Percentiles rank a stretch among this genome's conserved stretches.
Evolutionary conservation across 2,329 filamentous ascomycete species (phyloP).

Genomic region (Mycogone perniciosa): DNA sequence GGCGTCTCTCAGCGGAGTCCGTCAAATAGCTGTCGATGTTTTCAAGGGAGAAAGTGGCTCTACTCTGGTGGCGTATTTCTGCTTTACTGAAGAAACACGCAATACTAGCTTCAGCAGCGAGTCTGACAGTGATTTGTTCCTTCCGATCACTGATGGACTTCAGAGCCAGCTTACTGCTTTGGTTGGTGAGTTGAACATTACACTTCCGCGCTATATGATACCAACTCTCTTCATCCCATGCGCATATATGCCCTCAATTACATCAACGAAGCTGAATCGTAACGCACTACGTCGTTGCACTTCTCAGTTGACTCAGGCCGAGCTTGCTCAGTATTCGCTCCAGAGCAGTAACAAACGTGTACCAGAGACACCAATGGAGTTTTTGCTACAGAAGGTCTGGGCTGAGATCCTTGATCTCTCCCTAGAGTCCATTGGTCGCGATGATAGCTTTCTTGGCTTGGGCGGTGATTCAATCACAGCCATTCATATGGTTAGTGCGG

Average conservation of each 20-base stretch:
- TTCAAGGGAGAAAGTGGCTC: not conserved
- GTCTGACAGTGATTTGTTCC: not conserved
- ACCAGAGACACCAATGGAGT: constrained; percentile 16
- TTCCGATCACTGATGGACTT: not conserved
- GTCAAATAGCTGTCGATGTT: constrained; percentile 2
- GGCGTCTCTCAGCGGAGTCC: not conserved
- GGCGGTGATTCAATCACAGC: constrained; percentile 17
- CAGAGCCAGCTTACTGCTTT: not conserved
- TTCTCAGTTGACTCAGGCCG: not conserved
- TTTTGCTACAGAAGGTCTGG: constrained; percentile 28
- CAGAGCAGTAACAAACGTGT: constrained; percentile 17
- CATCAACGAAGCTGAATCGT: constrained; percentile 6
- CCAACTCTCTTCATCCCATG: not conserved
- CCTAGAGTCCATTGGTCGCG: constrained; percentile 5
- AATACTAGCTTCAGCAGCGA: not conserved
- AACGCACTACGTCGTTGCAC: not conserved
- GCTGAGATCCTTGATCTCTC: not conserved
- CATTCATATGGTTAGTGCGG: constrained; percentile 12
- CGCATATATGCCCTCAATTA: not conserved
- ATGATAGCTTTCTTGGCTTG: constrained; percentile 14
- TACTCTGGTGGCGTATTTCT: not conserved
- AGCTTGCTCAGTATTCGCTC: constrained; percentile 15
- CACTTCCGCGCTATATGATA: not conserved
- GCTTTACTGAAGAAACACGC: not conserved
- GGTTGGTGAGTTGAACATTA: not conserved